Conservation (phyloP, 73 alveolate species). For the Urostyla sp. region DNA sequence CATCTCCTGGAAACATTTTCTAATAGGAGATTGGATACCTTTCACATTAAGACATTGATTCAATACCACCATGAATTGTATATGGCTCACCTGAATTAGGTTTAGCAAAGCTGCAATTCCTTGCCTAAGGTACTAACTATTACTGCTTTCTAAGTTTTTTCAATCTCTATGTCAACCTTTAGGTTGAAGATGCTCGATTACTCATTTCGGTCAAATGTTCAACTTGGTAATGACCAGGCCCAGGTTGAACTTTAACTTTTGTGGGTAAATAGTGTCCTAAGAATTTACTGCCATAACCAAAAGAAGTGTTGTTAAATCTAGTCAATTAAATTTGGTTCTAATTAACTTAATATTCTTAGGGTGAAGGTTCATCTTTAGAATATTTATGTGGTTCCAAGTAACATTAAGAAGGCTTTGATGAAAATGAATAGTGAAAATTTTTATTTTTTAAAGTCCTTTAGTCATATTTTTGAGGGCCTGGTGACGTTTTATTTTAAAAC, state of each 20-base stretch:
- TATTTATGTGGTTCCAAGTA: conserved; percentile 36
- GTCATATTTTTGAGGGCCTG: conserved; percentile 4
- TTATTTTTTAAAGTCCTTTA: neutral
- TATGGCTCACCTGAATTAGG: conserved; percentile 41
- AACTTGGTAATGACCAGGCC: conserved; percentile 23
- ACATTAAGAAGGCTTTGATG: conserved; percentile 5
- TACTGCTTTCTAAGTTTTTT: neutral
- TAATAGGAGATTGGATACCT: too few relatives aligned
- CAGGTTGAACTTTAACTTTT: neutral
- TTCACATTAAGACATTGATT: too few relatives aligned
- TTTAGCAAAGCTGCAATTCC: conserved; percentile 43
- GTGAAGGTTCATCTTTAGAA: conserved; percentile 5
- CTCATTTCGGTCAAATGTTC: conserved; percentile 2
- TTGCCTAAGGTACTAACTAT: conserved; percentile 4
- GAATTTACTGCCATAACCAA: conserved; percentile 20
- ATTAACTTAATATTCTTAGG: neutral
- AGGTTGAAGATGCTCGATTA: too few relatives aligned
- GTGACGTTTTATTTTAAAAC: neutral
- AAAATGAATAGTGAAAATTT: neutral
- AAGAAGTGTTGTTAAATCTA: neutral
- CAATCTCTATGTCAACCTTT: too few relatives aligned
- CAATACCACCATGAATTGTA: conserved; percentile 24
- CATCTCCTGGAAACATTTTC: too few relatives aligned
- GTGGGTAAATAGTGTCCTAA: conserved; percentile 31
- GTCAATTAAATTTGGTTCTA: neutral